These are phyloP conservation scores for Fagopyrum homotropicum DNA, from an alignment of 148 eudicot genomes.

Conservation along the genomic window DNA sequence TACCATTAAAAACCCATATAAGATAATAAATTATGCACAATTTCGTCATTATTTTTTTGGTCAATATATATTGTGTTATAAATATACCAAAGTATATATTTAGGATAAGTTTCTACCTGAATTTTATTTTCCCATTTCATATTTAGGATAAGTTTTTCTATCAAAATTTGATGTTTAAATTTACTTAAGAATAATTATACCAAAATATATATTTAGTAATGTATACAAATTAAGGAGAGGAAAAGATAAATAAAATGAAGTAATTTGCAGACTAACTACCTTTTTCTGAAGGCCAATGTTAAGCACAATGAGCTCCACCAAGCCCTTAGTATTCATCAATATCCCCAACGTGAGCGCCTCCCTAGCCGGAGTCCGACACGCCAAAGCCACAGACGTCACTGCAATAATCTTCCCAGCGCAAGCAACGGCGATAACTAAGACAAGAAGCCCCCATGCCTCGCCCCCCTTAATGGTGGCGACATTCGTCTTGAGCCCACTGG, in stretches of 20 bases:
- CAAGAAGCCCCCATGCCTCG: constrained; percentile 50
- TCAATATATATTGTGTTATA: no score
- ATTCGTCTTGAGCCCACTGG: constrained; percentile 59
- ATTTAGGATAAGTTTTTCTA: no score
- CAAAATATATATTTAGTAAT: background rate
- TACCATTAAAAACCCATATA: no score
- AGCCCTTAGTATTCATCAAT: constrained; percentile 61
- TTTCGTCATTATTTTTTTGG: no score
- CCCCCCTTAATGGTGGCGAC: constrained; percentile 35
- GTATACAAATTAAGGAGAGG: background rate
- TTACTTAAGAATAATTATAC: no score
- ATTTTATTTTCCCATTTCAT: no score
- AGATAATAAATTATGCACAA: no score
- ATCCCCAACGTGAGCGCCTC: constrained; percentile 49
- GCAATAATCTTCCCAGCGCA: constrained; percentile 51
- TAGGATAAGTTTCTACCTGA: no score
- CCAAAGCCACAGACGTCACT: constrained; percentile 38
- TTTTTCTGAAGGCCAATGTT: constrained; percentile 61
- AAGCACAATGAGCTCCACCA: constrained; percentile 65
- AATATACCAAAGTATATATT: no score
- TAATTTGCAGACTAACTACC: constrained; percentile 19
- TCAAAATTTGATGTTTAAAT: no score
- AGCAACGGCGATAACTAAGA: constrained; percentile 40
- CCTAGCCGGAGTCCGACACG: constrained; percentile 42
- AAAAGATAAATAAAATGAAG: background rate